Conservation (phyloP, 257 asterid species). For the Solanum gracilifrons region DNA sequence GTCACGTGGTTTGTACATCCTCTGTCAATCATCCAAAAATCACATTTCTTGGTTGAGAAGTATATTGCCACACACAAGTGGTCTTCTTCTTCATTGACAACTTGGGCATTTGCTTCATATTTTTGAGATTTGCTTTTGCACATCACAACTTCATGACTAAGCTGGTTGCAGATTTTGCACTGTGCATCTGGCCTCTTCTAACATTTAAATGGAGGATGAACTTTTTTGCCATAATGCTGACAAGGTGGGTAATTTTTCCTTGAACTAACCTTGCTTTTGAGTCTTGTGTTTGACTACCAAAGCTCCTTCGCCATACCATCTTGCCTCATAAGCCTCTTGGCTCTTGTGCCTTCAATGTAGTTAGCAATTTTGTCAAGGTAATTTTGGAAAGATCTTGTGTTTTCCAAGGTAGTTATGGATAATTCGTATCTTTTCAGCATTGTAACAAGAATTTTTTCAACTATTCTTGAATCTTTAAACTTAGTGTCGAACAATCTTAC, state of each 20-base stretch:
- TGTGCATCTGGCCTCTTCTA: background rate
- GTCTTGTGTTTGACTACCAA: background rate
- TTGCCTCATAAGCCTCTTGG: background rate
- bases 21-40: background rate
- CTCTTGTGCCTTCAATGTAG: background rate
- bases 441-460: background rate
- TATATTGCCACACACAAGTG: background rate
- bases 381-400: background rate
- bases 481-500: background rate
- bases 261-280: background rate
- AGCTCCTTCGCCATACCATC: background rate
- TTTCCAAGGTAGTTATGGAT: background rate
- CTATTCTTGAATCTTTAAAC: background rate
- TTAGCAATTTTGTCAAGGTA: background rate
- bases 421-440: background rate
- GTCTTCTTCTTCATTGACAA: background rate
- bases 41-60: background rate
- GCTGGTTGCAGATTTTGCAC: background rate
- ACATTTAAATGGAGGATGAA: background rate
- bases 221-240: background rate
- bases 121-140: background rate
- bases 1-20: background rate
- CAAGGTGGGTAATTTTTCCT: background rate
- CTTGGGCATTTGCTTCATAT: background rate
- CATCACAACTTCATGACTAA: background rate